Conservation (phyloP, 768 basidiomycete species). For the Termitomyces sp. region DNA sequence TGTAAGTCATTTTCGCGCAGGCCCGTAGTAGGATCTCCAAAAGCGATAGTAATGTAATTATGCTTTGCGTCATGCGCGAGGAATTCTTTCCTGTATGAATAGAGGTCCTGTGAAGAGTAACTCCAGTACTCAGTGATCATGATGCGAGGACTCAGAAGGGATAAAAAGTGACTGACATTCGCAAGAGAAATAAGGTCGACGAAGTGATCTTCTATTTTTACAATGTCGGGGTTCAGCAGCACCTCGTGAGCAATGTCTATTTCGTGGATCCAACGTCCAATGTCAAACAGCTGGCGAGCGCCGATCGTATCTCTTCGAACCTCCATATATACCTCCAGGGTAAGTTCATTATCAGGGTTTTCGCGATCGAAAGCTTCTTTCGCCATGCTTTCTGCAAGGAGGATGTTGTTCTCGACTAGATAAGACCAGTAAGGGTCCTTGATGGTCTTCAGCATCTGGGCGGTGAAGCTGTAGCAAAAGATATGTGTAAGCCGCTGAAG, state of each 20-base stretch:
- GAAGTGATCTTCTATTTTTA: neutral
- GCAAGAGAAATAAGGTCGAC: neutral
- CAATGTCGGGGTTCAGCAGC: neutral
- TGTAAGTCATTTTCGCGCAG: too few relatives aligned
- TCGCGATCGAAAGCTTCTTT: conserved; percentile 9
- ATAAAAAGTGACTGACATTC: too few relatives aligned
- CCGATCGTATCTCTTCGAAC: conserved; percentile 7
- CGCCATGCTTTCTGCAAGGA: conserved; percentile 1
- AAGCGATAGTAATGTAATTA: too few relatives aligned
- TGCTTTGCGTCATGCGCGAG: too few relatives aligned
- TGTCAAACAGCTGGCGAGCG: conserved; percentile 1
- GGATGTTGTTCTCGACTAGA: conserved; percentile 1
- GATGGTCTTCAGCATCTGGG: neutral
- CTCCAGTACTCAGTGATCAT: too few relatives aligned
- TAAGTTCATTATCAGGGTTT: neutral
- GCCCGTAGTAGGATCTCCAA: too few relatives aligned
- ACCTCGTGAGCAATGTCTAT: conserved; percentile 4
- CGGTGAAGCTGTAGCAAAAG: neutral
- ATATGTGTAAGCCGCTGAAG: neutral
- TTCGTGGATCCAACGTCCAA: conserved; percentile 6
- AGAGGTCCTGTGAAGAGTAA: too few relatives aligned
- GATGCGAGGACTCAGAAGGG: too few relatives aligned
- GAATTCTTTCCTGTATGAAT: too few relatives aligned
- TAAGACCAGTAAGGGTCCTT: neutral
- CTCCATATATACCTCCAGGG: conserved; percentile 5